These are phyloP conservation scores for Globisporangium splendens DNA, from an alignment of 352 stramenopile genomes.

Conservation along the genomic window DNA sequence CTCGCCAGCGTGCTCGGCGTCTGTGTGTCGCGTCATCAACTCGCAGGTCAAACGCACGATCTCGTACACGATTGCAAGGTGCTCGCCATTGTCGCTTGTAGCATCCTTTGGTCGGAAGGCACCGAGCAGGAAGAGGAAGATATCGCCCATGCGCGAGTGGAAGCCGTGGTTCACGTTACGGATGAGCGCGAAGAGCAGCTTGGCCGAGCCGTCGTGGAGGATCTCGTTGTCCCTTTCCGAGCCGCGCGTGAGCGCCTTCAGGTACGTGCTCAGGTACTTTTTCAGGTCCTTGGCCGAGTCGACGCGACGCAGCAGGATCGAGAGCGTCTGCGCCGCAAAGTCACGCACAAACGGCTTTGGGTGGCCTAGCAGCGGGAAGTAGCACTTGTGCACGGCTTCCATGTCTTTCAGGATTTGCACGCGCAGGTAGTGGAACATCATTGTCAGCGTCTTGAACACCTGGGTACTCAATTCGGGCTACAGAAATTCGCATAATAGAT, in stretches of 20 bases:
- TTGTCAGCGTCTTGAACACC: slow-evolving; percentile 89
- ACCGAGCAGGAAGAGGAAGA: slow-evolving; percentile 67
- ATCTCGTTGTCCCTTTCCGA: slow-evolving; percentile 54
- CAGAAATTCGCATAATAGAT: not conserved
- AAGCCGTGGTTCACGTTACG: slow-evolving; percentile 85
- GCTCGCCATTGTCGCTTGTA: slow-evolving; percentile 5
- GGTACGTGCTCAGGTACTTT: slow-evolving; percentile 76
- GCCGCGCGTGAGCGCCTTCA: slow-evolving; percentile 73
- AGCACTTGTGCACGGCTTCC: slow-evolving; percentile 88
- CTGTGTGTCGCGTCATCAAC: slow-evolving; percentile 76
- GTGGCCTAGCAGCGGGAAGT: slow-evolving; percentile 87
- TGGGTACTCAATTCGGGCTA: slow-evolving; percentile 86
- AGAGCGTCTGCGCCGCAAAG: slow-evolving; percentile 86
- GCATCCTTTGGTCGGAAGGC: slow-evolving; percentile 59
- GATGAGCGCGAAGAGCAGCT: slow-evolving; percentile 78
- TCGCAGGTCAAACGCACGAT: slow-evolving; percentile 68
- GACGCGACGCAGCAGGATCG: slow-evolving; percentile 76
- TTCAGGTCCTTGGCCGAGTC: slow-evolving; percentile 69
- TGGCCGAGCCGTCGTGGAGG: slow-evolving; percentile 83
- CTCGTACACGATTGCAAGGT: slow-evolving; percentile 47
- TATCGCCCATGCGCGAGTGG: slow-evolving; percentile 81
- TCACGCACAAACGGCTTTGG: slow-evolving; percentile 83
- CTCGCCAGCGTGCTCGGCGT: slow-evolving; percentile 50
- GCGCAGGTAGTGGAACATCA: slow-evolving; percentile 87
- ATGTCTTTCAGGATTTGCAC: slow-evolving; percentile 85